Conservation (phyloP, 768 basidiomycete species). For the Boletus speciosus region DNA sequence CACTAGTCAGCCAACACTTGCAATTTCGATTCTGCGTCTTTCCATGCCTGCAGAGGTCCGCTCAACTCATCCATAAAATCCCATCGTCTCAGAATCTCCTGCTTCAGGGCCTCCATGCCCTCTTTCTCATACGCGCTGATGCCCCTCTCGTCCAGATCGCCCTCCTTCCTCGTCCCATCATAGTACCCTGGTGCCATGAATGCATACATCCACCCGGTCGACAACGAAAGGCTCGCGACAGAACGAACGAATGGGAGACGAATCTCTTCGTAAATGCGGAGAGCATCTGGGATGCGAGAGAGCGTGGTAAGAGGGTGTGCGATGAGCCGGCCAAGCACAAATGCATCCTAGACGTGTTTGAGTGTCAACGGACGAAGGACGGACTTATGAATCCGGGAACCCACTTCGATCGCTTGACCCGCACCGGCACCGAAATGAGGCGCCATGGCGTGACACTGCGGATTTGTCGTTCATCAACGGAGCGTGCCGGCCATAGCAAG, state of each 20-base stretch:
- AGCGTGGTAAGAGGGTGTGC: conserved; percentile 14
- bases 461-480: background rate
- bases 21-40: conserved; percentile 13
- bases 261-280: conserved; percentile 6
- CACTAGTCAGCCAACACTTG: background rate
- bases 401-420: conserved; percentile 28
- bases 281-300: background rate
- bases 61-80: conserved; percentile 8
- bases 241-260: conserved; percentile 14
- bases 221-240: conserved; percentile 15
- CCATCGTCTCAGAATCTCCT: conserved; percentile 16
- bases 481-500: background rate
- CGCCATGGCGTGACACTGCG: conserved; percentile 24
- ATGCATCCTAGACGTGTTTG: conserved; percentile 10
- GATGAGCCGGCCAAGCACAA: conserved; percentile 19
- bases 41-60: conserved; percentile 13
- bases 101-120: conserved; percentile 13
- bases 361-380: background rate
- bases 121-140: conserved; percentile 12
- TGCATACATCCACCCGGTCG: conserved; percentile 15
- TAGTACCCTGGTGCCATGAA: conserved; percentile 21
- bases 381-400: background rate
- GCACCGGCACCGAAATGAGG: conserved; percentile 25
- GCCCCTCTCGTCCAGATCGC: conserved; percentile 6
- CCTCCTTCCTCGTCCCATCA: conserved; percentile 16